These are phyloP conservation scores for Trametes versicolor DNA, from an alignment of 1,284 basidiomycete genomes.

Conservation along the genomic window DNA sequence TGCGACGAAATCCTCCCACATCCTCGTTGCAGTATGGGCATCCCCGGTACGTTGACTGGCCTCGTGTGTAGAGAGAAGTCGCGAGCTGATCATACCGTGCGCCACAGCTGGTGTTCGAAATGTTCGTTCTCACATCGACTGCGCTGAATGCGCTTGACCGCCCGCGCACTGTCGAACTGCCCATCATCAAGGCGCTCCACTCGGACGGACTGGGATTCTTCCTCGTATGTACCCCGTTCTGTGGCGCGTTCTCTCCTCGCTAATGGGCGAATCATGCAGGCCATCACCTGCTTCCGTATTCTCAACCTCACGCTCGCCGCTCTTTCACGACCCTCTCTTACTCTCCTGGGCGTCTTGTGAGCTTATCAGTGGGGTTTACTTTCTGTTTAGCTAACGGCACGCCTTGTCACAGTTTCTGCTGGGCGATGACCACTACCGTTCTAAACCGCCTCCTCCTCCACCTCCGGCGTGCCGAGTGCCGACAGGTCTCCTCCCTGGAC, in stretches of 20 bases:
- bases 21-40: constrained; percentile 42
- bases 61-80: neutral
- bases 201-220: constrained; percentile 45
- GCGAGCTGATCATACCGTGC: neutral
- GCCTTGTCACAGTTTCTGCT: constrained; percentile 37
- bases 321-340: constrained; percentile 35
- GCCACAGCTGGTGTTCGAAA: constrained; percentile 43
- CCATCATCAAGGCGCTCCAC: constrained; percentile 40
- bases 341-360: constrained; percentile 42
- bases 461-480: constrained; percentile 35
- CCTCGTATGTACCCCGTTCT: constrained; percentile 32
- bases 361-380: constrained; percentile 6
- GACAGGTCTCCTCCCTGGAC: neutral
- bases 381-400: neutral
- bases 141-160: constrained; percentile 44
- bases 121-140: constrained; percentile 41
- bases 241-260: neutral
- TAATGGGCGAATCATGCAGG: constrained; percentile 23
- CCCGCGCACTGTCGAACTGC: constrained; percentile 38
- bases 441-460: constrained; percentile 39
- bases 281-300: constrained; percentile 38
- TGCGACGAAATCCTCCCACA: constrained; percentile 30
- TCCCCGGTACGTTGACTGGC: constrained; percentile 37
- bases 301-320: constrained; percentile 40
- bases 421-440: constrained; percentile 38